Evolutionary conservation across 768 basidiomycete genomes (phyloP).

Genomic region (Termitomyces sp.): DNA sequence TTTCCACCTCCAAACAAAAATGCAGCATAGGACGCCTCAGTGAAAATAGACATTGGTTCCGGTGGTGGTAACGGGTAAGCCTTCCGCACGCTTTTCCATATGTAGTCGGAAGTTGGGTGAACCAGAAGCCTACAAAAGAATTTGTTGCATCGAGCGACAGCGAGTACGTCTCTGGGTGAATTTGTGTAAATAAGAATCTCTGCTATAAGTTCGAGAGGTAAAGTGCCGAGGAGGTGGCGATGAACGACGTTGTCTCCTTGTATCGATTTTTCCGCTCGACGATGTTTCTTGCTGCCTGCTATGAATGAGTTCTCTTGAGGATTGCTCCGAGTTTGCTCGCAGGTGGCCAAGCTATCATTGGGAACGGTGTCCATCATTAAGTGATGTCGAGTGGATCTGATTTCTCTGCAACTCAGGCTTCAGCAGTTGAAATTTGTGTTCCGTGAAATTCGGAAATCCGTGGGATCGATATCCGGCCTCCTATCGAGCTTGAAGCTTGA

Average conservation of each 20-base stretch:
- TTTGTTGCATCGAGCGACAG: constrained; percentile 54
- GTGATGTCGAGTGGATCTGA: not conserved
- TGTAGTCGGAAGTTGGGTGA: constrained; percentile 38
- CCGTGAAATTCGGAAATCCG: not conserved
- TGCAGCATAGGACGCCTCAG: constrained; percentile 58
- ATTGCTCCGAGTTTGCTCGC: not conserved
- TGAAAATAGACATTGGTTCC: constrained; percentile 28
- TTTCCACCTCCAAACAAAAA: constrained; percentile 53
- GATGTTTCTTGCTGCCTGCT: not conserved
- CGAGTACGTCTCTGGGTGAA: constrained; percentile 53
- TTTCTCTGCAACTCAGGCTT: not conserved
- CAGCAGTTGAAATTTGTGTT: not conserved
- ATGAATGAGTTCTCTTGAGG: not conserved
- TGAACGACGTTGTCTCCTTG: not conserved
- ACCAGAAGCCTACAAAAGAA: constrained; percentile 46
- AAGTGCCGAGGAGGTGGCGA: constrained; percentile 10
- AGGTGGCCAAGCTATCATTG: not conserved
- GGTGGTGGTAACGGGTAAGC: constrained; percentile 17
- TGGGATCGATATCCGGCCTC: too few relatives aligned
- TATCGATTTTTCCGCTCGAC: not conserved
- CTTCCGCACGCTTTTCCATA: constrained; percentile 54
- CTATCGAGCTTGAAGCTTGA: too few relatives aligned
- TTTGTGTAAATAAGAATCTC: constrained; percentile 51
- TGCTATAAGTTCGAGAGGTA: constrained; percentile 62
- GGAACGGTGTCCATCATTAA: not conserved